phyloP scores from a whole-genome alignment of 169 alveolate species.

The Babesia sp. region DNA sequence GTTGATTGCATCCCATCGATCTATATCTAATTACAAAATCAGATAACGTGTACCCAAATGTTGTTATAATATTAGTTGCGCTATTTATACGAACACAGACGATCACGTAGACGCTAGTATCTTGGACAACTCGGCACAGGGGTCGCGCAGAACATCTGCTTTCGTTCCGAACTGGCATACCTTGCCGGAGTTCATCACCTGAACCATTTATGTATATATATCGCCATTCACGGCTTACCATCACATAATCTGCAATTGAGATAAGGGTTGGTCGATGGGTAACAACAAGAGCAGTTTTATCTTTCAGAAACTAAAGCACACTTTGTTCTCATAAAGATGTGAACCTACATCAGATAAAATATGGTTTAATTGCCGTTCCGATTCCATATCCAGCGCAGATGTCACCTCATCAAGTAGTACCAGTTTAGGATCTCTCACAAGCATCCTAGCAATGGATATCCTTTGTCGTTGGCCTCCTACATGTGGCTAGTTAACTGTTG shows the following conservation, averaged over 20 bases:
- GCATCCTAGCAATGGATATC: conserved; percentile 66
- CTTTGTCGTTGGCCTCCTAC: conserved; percentile 74
- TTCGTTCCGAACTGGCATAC: conserved; percentile 44
- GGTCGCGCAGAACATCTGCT: conserved; percentile 8
- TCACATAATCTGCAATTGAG: conserved; percentile 40
- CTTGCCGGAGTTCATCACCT: conserved; percentile 38
- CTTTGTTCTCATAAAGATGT: background rate
- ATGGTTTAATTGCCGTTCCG: conserved; percentile 36
- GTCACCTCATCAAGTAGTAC: conserved; percentile 73
- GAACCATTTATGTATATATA: background rate
- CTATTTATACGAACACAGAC: too few species aligned
- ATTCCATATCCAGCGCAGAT: conserved; percentile 68
- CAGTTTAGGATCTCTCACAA: conserved; percentile 52
- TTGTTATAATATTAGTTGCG: too few species aligned
- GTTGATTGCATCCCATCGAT: too few species aligned
- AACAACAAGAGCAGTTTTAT: conserved; percentile 32
- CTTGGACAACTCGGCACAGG: conserved; percentile 19
- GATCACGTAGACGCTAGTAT: conserved; percentile 8
- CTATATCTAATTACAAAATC: too few species aligned
- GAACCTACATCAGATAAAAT: conserved; percentile 1
- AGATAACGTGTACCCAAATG: too few species aligned
- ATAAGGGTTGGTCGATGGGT: conserved; percentile 42
- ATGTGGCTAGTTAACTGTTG: too few species aligned
- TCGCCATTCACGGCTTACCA: conserved; percentile 9
- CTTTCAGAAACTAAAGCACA: conserved; percentile 4